Base-by-base conservation (phyloP, 2,329 filamentous ascomycete species). In the Lachnellula subtilissima region DNA sequence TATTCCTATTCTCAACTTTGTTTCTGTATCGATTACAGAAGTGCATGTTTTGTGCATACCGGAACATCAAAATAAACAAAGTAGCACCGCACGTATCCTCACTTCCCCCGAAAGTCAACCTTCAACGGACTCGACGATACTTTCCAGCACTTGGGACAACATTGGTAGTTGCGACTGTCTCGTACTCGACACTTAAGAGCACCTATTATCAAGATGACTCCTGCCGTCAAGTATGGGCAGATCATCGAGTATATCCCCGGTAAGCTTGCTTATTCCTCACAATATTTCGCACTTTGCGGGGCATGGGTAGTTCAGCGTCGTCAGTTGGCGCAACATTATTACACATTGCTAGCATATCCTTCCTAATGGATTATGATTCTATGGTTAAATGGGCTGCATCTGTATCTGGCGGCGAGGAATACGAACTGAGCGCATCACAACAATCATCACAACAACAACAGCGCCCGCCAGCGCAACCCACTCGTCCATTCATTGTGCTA, bases 171-270 rank as follows among this genome's bases (percentile, higher is more conserved):
- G 42, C 60, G 54, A 64, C 54, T 57, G 40, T 55, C 52, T 59
- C 22, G 22, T 58, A 52, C 11, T 46, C 43, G 11, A 40, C 19
- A 12, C 25, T 28, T 32, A 1, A 32, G 14, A 39, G 35, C 32
- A 58, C 47, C 52, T 14, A 45, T 48, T 19, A 8, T 64, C 58
- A 69, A 56, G 51, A 83, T 73, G 64, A 75, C 74, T 71, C 74
- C 72, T 66, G 73, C 70, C 65, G 74, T 77, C 45, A 79, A 73
- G 50, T 83, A 89, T 76, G 91, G 90, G 61, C 90, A 96, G 77
- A 85, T 96, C 67, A 92, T 97, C 71, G 92, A 97, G 78, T 97
- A 96, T 74, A 96, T 97, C 68, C 89, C 91, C 78, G 89, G 91
- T 96, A 80, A 68, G 83, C 54, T 55, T 48, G 83, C 54, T 55